A percentile compares a stretch with the other conserved stretches of the same genome.
phyloP scores from a whole-genome alignment of 306 rosid genomes.

The Fragaria ananassa region DNA sequence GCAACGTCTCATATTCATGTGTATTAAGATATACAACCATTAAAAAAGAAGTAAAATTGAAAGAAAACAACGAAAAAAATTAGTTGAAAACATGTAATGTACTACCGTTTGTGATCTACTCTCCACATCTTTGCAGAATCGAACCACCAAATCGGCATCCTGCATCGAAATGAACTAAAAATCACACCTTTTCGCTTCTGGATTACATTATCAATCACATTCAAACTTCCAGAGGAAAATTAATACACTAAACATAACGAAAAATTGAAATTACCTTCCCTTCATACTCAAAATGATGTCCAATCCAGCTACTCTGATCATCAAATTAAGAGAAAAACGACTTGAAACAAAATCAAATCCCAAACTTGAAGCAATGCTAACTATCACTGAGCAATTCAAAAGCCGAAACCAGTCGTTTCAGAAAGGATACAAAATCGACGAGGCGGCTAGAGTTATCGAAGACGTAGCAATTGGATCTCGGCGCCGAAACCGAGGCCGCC shows the following conservation, averaged over 20 bases:
- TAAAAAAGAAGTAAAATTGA: neutral
- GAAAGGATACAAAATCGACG: constrained; percentile 84
- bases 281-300: constrained; percentile 63
- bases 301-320: constrained; percentile 73
- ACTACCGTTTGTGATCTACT: constrained; percentile 80
- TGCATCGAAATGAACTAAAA: constrained; percentile 30
- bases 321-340: constrained; percentile 41
- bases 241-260: neutral
- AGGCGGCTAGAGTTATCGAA: constrained; percentile 76
- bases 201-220: neutral
- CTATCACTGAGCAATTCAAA: neutral
- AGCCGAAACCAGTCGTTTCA: constrained; percentile 1
- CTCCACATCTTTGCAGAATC: constrained; percentile 94
- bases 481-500: constrained; percentile 48
- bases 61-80: neutral
- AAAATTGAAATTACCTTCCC: constrained; percentile 49
- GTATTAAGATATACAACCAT: neutral
- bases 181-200: neutral
- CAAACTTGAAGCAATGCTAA: neutral
- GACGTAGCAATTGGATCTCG: constrained; percentile 74
- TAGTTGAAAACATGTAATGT: constrained; percentile 28
- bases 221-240: neutral
- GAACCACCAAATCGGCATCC: constrained; percentile 74
- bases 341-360: neutral
- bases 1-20: neutral